phyloP scores from a whole-genome alignment of 352 stramenopile genomes.

The Phytophthora hybrid region DNA sequence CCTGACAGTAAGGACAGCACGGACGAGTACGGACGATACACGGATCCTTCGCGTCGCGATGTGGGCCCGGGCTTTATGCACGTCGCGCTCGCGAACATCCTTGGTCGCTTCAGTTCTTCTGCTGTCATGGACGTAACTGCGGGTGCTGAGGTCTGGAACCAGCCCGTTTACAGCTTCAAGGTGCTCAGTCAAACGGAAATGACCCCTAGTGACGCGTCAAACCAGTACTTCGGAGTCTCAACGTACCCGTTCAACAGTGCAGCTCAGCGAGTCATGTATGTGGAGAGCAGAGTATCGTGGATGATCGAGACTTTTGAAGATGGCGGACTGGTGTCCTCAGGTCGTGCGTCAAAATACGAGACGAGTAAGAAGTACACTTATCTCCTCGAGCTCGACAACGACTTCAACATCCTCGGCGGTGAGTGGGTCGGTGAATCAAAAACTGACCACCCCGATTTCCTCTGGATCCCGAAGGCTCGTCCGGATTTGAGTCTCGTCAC shows the following conservation, averaged over 20 bases:
- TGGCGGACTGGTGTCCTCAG: slow-evolving; percentile 42
- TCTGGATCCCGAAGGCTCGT: slow-evolving; percentile 42
- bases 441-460: slow-evolving; percentile 50
- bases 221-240: slow-evolving; percentile 42
- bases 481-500: slow-evolving; percentile 41
- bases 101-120: slow-evolving; percentile 47
- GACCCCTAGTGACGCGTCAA: slow-evolving; percentile 42
- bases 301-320: slow-evolving; percentile 56
- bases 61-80: slow-evolving; percentile 62
- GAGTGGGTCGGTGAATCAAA: slow-evolving; percentile 49
- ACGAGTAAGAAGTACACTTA: slow-evolving; percentile 47
- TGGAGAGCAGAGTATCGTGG: slow-evolving; percentile 53
- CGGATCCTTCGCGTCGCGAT: slow-evolving; percentile 51
- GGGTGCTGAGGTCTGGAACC: slow-evolving; percentile 63
- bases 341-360: slow-evolving; percentile 35
- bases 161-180: slow-evolving; percentile 63
- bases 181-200: slow-evolving; percentile 44
- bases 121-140: slow-evolving; percentile 57
- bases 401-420: slow-evolving; percentile 52
- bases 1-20: slow-evolving; percentile 21
- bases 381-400: slow-evolving; percentile 49
- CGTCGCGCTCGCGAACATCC: slow-evolving; percentile 54
- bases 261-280: slow-evolving; percentile 50
- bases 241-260: slow-evolving; percentile 62
- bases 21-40: slow-evolving; percentile 61